These are phyloP conservation scores for Linnemannia zychae DNA, from an alignment of 192 early-diverging fungal genomes.

Conservation along the genomic window DNA sequence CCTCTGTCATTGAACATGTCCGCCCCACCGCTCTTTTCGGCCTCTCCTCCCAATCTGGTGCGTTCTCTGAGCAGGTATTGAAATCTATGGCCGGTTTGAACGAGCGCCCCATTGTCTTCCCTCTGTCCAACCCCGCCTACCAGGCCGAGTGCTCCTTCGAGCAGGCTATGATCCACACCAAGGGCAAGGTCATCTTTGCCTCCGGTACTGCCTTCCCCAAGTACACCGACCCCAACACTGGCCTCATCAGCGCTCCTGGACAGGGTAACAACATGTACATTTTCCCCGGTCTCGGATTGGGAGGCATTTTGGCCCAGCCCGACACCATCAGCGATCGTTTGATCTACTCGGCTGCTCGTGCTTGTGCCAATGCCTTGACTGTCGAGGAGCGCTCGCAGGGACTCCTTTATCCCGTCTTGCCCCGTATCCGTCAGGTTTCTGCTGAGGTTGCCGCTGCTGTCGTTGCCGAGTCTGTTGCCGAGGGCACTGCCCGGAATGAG, in stretches of 20 bases:
- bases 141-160: slow-evolving; percentile 98
- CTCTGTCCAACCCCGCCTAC: slow-evolving; percentile 87
- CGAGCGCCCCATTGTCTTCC: slow-evolving; percentile 89
- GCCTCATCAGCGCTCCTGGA: slow-evolving; percentile 72
- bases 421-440: slow-evolving; percentile 88
- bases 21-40: slow-evolving; percentile 94
- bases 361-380: slow-evolving; percentile 82
- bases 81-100: slow-evolving; percentile 82
- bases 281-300: slow-evolving; percentile 95
- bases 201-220: slow-evolving; percentile 95
- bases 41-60: slow-evolving; percentile 82
- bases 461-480: slow-evolving; percentile 74
- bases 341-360: slow-evolving; percentile 85
- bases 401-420: slow-evolving; percentile 87
- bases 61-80: slow-evolving; percentile 82
- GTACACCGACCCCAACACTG: slow-evolving; percentile 75
- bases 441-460: slow-evolving; percentile 87
- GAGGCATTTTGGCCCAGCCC: slow-evolving; percentile 82
- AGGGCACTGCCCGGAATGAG: slow-evolving; percentile 68
- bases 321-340: slow-evolving; percentile 80
- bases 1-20: slow-evolving; percentile 87
- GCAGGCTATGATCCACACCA: slow-evolving; percentile 87
- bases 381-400: slow-evolving; percentile 75
- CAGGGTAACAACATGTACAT: slow-evolving; percentile 98
- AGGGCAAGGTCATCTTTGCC: slow-evolving; percentile 94